Percentiles rank a stretch among this genome's conserved stretches.
These are phyloP conservation scores for Phytophthora brassicae DNA, from an alignment of 352 stramenopile genomes.

Conservation along the genomic window DNA sequence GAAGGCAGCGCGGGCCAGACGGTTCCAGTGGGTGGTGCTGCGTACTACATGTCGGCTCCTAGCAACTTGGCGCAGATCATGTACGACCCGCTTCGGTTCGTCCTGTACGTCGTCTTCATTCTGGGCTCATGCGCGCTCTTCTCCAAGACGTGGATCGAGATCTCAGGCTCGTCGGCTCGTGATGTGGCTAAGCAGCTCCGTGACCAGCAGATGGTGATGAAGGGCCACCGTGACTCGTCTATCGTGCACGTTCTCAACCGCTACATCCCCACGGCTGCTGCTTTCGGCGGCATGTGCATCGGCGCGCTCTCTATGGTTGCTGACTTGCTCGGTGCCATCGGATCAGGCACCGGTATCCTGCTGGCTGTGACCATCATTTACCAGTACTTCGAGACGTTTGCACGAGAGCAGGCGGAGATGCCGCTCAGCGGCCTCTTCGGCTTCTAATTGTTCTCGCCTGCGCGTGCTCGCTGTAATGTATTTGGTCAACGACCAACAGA, in stretches of 20 bases:
- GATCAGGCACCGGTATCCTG: constrained; percentile 98
- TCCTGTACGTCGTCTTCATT: constrained; percentile 99
- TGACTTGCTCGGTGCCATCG: constrained; percentile 98
- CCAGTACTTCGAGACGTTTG: constrained; percentile 98
- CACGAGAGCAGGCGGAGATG: constrained; percentile 91
- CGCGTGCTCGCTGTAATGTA: constrained; percentile 14
- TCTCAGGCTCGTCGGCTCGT: constrained; percentile 95
- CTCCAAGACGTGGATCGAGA: constrained; percentile 99
- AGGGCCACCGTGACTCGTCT: constrained; percentile 97
- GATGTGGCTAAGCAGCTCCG: constrained; percentile 99
- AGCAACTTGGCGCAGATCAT: constrained; percentile 95
- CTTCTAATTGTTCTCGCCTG: constrained; percentile 55
- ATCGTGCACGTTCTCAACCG: constrained; percentile 99
- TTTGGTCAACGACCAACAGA: constrained; percentile 8
- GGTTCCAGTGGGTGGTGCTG: constrained; percentile 95
- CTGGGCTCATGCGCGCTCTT: constrained; percentile 98
- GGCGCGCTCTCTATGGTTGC: constrained; percentile 98
- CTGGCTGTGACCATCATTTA: constrained; percentile 99
- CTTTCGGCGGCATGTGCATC: constrained; percentile 99
- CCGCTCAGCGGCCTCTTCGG: constrained; percentile 79
- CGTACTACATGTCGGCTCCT: constrained; percentile 98
- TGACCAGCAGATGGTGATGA: constrained; percentile 99
- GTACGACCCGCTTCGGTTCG: constrained; percentile 98
- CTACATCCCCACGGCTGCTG: constrained; percentile 98
- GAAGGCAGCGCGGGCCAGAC: constrained; percentile 92